These are phyloP conservation scores for Musa schizocarpa DNA, from an alignment of 176 grass and related monocot species.

Conservation along the genomic window DNA sequence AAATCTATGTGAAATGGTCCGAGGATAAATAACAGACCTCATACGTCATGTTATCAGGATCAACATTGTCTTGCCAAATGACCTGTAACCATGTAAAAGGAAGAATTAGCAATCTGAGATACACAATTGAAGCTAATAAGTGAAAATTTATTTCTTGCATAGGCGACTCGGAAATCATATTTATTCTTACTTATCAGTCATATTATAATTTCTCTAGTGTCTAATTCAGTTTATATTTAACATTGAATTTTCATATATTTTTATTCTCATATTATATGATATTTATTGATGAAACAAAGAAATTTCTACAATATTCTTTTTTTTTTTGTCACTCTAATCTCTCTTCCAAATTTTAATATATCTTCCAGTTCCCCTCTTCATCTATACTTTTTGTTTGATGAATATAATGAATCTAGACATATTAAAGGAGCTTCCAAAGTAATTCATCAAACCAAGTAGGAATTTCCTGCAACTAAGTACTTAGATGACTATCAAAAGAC, in stretches of 20 bases:
- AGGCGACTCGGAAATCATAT: background rate
- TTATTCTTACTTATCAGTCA: background rate
- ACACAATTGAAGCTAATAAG: background rate
- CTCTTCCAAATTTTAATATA: background rate
- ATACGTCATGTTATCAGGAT: constrained; percentile 96
- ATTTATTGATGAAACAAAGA: background rate
- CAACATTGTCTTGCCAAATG: constrained; percentile 91
- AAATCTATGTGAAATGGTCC: background rate
- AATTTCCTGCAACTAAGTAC: background rate
- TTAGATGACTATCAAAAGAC: background rate
- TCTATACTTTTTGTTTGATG: background rate
- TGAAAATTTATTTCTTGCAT: background rate
- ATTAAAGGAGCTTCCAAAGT: background rate
- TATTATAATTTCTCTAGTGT: no score
- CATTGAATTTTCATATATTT: background rate
- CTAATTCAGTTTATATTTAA: no score
- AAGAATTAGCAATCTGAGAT: background rate
- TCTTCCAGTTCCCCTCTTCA: background rate
- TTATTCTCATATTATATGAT: background rate
- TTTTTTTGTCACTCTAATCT: background rate
- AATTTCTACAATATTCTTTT: background rate
- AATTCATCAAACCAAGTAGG: background rate
- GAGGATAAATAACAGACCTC: constrained; percentile 53
- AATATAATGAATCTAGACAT: background rate
- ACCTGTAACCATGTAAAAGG: constrained; percentile 34